Base-by-base conservation (phyloP, 306 rosid genomes). In the Carpinus fangiana region DNA sequence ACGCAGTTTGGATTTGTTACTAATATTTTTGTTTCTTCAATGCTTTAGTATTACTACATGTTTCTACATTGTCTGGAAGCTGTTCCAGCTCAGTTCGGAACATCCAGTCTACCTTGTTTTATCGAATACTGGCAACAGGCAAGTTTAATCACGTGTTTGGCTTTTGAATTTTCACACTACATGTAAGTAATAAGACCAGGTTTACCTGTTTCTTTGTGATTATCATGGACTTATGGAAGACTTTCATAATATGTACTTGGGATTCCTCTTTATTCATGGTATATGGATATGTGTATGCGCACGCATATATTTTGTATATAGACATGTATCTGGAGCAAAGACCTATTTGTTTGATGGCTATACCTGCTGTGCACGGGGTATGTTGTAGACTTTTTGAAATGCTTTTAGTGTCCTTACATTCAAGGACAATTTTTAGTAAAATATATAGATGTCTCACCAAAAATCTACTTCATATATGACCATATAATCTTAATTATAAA, bases 51-150 rank as follows among this genome's bases (percentile, higher is more conserved):
- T 85, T 45, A 78, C 91, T 10, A 82, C 91, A 8, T 86, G 92
- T 84, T 3, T 80, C 84, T 94, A 88, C 84, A 77, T 94, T 55
- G 90, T 75, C 64, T 48, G 75, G 87, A 87, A 94, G 85, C 85
- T 94, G 75, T 83, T 85, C 79, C 84, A 79, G 84, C 84, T 94
- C 62, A 86, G 88, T 81, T 9, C 82, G 67, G 85, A 92, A 76
- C 97, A 94, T 82, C 97, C 92, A 64, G 77, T 79, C 68, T 84
- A 87, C 87, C 82, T 87, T 80, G 76, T 89, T 79, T 82, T 92
- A 61, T 82, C 90, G 73, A 89, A 31, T 65, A 28, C 36, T 45
- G 76, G 74, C 55, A 85, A 87, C 90, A 88, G 97, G 97, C 87
- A 89, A 91, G 91, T 86, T 52, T 56, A 51, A 72, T 56, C 72